phyloP scores from a whole-genome alignment of 202 grass and related monocot species.

The Miscanthus sacchariflorus region DNA sequence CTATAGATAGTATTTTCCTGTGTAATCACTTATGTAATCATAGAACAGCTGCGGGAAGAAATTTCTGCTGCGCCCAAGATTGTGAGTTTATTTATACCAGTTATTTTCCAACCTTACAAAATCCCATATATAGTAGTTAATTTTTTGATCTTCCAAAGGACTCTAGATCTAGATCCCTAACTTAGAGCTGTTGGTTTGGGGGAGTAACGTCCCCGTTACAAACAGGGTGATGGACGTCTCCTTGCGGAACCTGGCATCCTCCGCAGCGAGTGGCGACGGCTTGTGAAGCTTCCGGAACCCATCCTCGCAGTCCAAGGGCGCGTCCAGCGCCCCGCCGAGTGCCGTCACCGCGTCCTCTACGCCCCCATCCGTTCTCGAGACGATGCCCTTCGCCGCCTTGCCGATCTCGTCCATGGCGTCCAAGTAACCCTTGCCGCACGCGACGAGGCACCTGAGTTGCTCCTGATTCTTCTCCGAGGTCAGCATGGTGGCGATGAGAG shows the following conservation, averaged over 20 bases:
- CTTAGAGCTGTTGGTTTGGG: not conserved
- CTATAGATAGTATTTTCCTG: too few relatives aligned
- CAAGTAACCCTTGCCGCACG: constrained; percentile 32
- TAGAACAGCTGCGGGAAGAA: too few relatives aligned
- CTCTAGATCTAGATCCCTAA: not conserved
- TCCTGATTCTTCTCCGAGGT: constrained; percentile 11
- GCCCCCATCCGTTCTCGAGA: not conserved
- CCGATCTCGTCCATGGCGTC: not conserved
- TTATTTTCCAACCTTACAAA: not conserved
- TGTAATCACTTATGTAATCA: too few relatives aligned
- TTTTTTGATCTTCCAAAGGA: not conserved
- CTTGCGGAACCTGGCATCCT: constrained; percentile 40
- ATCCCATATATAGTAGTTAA: too few relatives aligned
- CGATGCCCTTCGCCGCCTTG: constrained; percentile 7
- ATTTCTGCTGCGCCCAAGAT: too few relatives aligned
- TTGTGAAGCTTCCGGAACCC: constrained; percentile 11
- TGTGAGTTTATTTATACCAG: too few relatives aligned
- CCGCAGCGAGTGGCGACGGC: not conserved
- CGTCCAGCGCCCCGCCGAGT: constrained; percentile 16
- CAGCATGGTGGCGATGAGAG: constrained; percentile 32
- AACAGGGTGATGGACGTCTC: constrained; percentile 20
- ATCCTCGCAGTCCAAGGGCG: constrained; percentile 36
- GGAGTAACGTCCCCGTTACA: constrained; percentile 2
- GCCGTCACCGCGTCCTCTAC: not conserved
- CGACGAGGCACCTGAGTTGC: not conserved